Base-by-base conservation (phyloP, 352 stramenopile genomes). In the Saprolegnia parasitica region DNA sequence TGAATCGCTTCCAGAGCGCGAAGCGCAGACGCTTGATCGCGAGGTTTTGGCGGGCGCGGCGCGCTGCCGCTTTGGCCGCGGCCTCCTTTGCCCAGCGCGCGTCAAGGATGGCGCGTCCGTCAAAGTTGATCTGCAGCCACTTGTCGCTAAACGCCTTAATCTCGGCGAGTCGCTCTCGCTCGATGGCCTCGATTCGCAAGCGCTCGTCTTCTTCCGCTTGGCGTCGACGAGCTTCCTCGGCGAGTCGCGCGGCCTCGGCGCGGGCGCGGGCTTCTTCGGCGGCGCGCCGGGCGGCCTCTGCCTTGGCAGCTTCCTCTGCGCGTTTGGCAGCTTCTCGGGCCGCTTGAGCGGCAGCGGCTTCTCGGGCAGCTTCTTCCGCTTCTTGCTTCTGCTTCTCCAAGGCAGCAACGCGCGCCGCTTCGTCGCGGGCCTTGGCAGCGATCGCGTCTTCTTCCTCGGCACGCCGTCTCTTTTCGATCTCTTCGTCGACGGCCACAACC, bases 321-420 rank as follows among this genome's bases (percentile, higher is more conserved):
- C 78, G 76, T 71, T 83, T 67, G 5, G 65, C 78, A 20, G 73
- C 54, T 46, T 78, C 55, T 16, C 42, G 60, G 5, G 52, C 71
- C 29, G 29, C 29, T 35, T 35, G 29, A 35, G 29, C 29, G 55
- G 40, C 46, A 37, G 40, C 23, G 11, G 57, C 45, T 32, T 66
- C 49, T 65, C 68, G 37, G 49, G 63, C 56, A 26, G 76, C 20
- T 81, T 87, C 46, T 80, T 72, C 40, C 78, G 73, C 29, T 84
- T 72, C 71, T 74, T 20, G 26, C 21, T 67, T 66, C 15, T 9
- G 58, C 5, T 18, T 71, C 5, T 2, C 29, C 5, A 35, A 35
- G 29, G 29, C 29, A 35, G 29, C 29, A 35, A 35, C 29, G 29
- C 29, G 29, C 29, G 29, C 29, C 5, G 29, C 29, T 35, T 35